These are phyloP conservation scores for Deuterostichococcus epilithicus DNA, from an alignment of 139 green algal genomes.

Conservation along the genomic window DNA sequence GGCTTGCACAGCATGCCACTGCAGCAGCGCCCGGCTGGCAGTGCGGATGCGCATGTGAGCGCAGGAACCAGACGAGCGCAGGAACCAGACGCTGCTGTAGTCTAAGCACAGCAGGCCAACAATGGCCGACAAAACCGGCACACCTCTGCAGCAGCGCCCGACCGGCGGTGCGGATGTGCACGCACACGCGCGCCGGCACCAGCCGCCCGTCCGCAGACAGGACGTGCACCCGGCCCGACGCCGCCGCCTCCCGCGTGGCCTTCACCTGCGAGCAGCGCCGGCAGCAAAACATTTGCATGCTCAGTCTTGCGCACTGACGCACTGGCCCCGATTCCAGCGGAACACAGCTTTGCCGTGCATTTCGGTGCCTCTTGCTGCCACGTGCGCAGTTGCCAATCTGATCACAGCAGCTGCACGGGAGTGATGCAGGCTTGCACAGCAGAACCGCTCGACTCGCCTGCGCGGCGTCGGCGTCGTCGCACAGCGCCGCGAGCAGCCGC, in stretches of 20 bases:
- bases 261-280: not conserved
- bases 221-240: slow-evolving; percentile 22
- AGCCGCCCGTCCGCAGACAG: slow-evolving; percentile 29
- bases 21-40: too few species aligned
- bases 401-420: too few species aligned
- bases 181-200: slow-evolving; percentile 19
- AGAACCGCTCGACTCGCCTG: slow-evolving; percentile 1
- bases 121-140: not conserved
- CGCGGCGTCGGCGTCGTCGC: slow-evolving; percentile 4
- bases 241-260: not conserved
- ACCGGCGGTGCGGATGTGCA: slow-evolving; percentile 2
- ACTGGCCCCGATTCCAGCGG: too few species aligned
- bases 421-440: not conserved
- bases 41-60: too few species aligned
- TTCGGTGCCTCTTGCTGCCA: not conserved
- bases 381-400: too few species aligned
- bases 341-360: too few species aligned
- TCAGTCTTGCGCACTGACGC: too few species aligned
- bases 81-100: not conserved
- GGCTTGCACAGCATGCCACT: too few species aligned
- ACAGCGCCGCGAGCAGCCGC: slow-evolving; percentile 35
- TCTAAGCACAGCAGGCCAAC: not conserved
- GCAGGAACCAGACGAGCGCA: too few species aligned
- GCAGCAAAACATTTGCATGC: not conserved
- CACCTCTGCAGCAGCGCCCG: slow-evolving; percentile 15